Conservation (phyloP, 176 grass and related monocot genomes). For the Hsuehochloa calcarea region DNA sequence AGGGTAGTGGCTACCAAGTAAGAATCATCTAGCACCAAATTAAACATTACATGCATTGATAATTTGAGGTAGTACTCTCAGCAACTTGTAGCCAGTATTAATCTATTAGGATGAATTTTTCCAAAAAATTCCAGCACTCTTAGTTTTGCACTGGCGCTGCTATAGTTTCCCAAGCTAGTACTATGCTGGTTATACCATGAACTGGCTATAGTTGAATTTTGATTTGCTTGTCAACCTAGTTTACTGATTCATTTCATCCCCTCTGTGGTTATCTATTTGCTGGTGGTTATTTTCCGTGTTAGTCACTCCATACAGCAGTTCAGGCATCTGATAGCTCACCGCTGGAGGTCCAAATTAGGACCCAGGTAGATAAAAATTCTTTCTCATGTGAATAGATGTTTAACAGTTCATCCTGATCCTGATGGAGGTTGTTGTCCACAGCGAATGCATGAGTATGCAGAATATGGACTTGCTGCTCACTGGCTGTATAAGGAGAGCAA, state of each 20-base stretch:
- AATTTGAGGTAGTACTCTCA: slow-evolving; percentile 14
- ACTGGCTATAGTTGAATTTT: slow-evolving; percentile 27
- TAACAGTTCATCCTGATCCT: slow-evolving; percentile 28
- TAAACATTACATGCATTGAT: slow-evolving; percentile 7
- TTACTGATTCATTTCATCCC: background rate
- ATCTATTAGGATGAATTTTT: background rate
- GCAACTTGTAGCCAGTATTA: slow-evolving; percentile 12
- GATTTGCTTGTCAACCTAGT: slow-evolving; percentile 26
- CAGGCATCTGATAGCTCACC: slow-evolving; percentile 83
- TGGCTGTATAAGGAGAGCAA: slow-evolving; percentile 98
- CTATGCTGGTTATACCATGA: slow-evolving; percentile 8
- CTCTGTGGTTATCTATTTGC: slow-evolving; percentile 26
- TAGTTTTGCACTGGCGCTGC: background rate
- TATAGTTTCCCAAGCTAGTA: background rate
- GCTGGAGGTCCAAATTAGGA: slow-evolving; percentile 96
- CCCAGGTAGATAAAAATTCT: slow-evolving; percentile 51
- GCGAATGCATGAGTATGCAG: slow-evolving; percentile 94
- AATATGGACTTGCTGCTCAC: slow-evolving; percentile 91
- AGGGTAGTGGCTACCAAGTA: slow-evolving; percentile 98
- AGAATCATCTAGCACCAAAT: slow-evolving; percentile 32
- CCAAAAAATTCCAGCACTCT: slow-evolving; percentile 25
- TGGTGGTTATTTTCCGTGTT: slow-evolving; percentile 29
- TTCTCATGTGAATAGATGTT: slow-evolving; percentile 33
- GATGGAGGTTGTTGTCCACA: slow-evolving; percentile 43
- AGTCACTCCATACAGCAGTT: slow-evolving; percentile 97